Evolutionary conservation across 768 basidiomycete species (phyloP).

Genomic region (Termitomyces sp.): DNA sequence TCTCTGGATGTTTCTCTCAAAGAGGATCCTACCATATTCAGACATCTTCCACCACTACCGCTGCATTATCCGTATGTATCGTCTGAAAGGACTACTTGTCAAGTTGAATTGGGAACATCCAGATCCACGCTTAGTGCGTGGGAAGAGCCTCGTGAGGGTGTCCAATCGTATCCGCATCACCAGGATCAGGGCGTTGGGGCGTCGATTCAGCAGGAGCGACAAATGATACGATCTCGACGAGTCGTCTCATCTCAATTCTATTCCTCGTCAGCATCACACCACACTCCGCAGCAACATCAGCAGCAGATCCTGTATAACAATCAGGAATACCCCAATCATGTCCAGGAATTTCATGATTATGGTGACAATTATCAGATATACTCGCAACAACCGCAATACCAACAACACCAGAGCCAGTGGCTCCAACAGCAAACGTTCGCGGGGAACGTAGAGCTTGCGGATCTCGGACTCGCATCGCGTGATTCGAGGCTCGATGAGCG

Average conservation of each 20-base stretch:
- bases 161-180: not conserved
- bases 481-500: slow-evolving; percentile 50
- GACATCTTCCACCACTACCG: not conserved
- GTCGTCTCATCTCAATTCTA: not conserved
- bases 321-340: not conserved
- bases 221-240: not conserved
- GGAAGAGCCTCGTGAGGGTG: not conserved
- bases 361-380: not conserved
- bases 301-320: not conserved
- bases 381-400: slow-evolving; percentile 12
- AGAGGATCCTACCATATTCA: not conserved
- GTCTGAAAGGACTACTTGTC: slow-evolving; percentile 13
- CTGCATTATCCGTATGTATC: slow-evolving; percentile 14
- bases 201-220: slow-evolving; percentile 1
- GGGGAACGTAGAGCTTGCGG: slow-evolving; percentile 39
- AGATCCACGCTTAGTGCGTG: not conserved
- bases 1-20: not conserved
- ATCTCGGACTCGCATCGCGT: slow-evolving; percentile 55
- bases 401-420: slow-evolving; percentile 11
- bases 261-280: not conserved
- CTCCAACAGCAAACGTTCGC: slow-evolving; percentile 15
- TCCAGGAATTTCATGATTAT: not conserved
- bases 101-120: slow-evolving; percentile 2
- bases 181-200: not conserved
- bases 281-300: not conserved